Base-by-base conservation (phyloP, 1,284 basidiomycete species). In the Blastosporella zonata region DNA sequence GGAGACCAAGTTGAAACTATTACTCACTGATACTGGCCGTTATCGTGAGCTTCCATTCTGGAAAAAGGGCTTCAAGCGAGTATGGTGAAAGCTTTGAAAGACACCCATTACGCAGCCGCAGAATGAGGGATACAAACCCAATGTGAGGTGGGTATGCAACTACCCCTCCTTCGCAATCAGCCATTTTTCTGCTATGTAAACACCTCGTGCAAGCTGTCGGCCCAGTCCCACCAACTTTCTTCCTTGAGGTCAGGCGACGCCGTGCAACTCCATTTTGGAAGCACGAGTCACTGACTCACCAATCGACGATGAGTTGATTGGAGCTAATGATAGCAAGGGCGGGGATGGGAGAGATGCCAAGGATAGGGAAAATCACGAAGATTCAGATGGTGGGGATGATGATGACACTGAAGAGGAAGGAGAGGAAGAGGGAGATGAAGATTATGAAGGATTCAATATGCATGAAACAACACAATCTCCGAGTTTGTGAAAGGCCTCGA, bases 151-250 rank as follows among this genome's bases (percentile, higher is more conserved):
- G 61, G 53, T 60, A 8, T 62, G 57, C 46, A 58, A 52, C 36
- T 62, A 60, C 28, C 59, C 59, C 7, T 20, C 35, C 22, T 53
- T 60, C 13, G 52, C 27, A 6, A 52, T 36, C 41, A 60, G 59
- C 52, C 25, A 56, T 6, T 62, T n/a, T 63, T 46, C 42, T 64
- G 17, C 36, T 63, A 9, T 64, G 60, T 51, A 63, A 63, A 46
- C 62, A 63, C 38, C 52, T 64, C 9, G 54, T 64, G 8, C 62
- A 62, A 42, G 27, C 36, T 13, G 52, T 59, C 12, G 39, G 57
- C 4, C 47, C 39, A 7, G 56, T 62, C 5, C 45, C 59, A 12
- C 46, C 56, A 18, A 34, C 41, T 9, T 64, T 63, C 52, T 64
- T 61, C 49, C 52, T 57, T 21, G 42, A 55, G 21, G 61, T 57